Evolutionary conservation across 2,329 filamentous ascomycete genomes (phyloP), one percentile per base, ranked within the genome.

Genomic region (Lasiodiplodia sp.): DNA sequence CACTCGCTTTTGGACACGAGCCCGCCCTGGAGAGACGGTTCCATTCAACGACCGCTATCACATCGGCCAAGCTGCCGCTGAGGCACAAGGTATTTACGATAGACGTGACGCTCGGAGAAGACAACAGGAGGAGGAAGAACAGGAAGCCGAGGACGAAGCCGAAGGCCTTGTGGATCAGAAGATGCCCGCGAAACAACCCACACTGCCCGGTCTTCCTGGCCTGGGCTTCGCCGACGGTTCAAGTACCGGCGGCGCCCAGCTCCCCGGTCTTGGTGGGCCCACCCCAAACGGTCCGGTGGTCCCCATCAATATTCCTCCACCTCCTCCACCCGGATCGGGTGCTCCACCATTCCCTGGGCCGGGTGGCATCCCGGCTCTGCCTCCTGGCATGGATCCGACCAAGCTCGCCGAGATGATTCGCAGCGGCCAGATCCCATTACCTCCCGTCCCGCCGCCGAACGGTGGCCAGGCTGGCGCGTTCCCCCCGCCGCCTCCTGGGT

Each of bases 81-180:
- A 97, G 81, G 94, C 93, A 0, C 92, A 96, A 78, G 96, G 96
- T n/a, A 97, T 94, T 1, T 97, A 92, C 88, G 94, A 94, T 77
- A 89, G 92, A 37, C 90, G 92, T 49, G 91, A 92, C 69, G 90
- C 91, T 68, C 89, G 92, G 38, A 88, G 90, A 58, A 91, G 96
- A 79, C 88, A 92, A 73, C 91, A 94, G 72, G 94, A 97, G 74
- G 94, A 97, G 74, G 96, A 98, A 79, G 94, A 97, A 76, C 92
- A 95, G 76, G 94, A 98, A 79, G 85, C 92, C 69, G 93, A 97
- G 78, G 96, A 98, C 77, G 96, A 98, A 80, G 91, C 92, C 73
- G 95, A 98, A 72, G 94, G 93, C 2, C 86, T 98, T 55, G 91
- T 96, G 66, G 96, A 99, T 75, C 96, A 99, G 79, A 92, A 92